Evolutionary conservation across 352 stramenopile genomes (phyloP).

Genomic region (Phytophthora cactorum): DNA sequence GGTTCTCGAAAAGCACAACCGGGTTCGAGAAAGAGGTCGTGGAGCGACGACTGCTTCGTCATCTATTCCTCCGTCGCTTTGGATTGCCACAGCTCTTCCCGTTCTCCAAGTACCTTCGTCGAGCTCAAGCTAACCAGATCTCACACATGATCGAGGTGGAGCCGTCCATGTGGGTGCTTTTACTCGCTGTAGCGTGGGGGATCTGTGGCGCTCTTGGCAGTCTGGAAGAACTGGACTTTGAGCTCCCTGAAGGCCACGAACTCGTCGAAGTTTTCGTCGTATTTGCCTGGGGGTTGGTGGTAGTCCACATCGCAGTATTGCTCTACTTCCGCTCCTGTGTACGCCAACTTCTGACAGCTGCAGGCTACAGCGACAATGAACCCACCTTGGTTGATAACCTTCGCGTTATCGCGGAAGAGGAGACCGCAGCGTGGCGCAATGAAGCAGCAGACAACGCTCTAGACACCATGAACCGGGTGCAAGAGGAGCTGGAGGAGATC

Average conservation of each 20-base stretch:
- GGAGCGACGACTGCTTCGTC: constrained; percentile 46
- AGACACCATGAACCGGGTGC: constrained; percentile 26
- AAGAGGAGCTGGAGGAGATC: constrained; percentile 33
- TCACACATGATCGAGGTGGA: constrained; percentile 83
- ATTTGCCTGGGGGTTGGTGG: constrained; percentile 42
- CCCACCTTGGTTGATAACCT: constrained; percentile 15
- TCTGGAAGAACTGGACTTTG: constrained; percentile 13
- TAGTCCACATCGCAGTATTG: constrained; percentile 40
- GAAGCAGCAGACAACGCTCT: constrained; percentile 30
- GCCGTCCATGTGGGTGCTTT: constrained; percentile 67
- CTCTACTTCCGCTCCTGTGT: constrained; percentile 50
- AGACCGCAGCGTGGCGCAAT: constrained; percentile 18
- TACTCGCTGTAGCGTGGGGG: constrained; percentile 52
- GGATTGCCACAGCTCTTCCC: constrained; percentile 60
- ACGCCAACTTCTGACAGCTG: constrained; percentile 37
- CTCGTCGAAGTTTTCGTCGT: constrained; percentile 44
- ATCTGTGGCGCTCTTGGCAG: constrained; percentile 34
- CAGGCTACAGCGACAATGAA: constrained; percentile 36
- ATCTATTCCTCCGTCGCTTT: constrained; percentile 54
- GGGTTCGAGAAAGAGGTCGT: constrained; percentile 26
- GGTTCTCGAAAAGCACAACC: not conserved
- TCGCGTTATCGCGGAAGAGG: constrained; percentile 25
- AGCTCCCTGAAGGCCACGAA: constrained; percentile 33
- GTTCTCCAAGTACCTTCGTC: constrained; percentile 79
- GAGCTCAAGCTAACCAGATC: constrained; percentile 80